Evolutionary conservation across 2,329 filamentous ascomycete species (phyloP).

Genomic region (Fusarium sp.): DNA sequence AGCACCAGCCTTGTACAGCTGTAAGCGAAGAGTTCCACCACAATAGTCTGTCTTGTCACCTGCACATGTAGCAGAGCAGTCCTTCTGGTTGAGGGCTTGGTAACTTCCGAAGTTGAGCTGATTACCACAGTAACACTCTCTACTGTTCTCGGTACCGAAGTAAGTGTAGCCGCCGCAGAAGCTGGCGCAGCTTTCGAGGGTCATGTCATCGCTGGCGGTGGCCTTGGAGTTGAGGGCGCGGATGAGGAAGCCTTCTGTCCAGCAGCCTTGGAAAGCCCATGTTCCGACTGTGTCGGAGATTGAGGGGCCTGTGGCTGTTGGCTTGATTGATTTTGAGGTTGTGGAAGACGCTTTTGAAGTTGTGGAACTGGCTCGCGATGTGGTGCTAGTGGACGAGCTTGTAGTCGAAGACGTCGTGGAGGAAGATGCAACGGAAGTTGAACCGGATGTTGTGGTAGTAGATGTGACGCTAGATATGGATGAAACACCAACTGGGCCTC

Average conservation of each 20-base stretch:
- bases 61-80: constrained; percentile 46
- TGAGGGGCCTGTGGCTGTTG: constrained; percentile 36
- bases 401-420: neutral
- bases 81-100: constrained; percentile 41
- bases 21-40: constrained; percentile 45
- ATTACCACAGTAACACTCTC: constrained; percentile 52
- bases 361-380: neutral
- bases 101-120: constrained; percentile 40
- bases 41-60: constrained; percentile 48
- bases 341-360: neutral
- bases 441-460: neutral
- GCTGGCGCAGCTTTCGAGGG: constrained; percentile 44
- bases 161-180: constrained; percentile 44
- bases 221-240: constrained; percentile 44
- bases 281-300: constrained; percentile 38
- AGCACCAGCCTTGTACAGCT: constrained; percentile 43
- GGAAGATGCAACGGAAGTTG: neutral
- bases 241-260: constrained; percentile 44
- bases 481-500: neutral
- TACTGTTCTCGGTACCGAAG: constrained; percentile 48
- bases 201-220: constrained; percentile 47
- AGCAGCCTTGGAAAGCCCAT: constrained; percentile 50
- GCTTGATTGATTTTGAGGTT: neutral
- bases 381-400: neutral
- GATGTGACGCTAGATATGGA: neutral